These are phyloP conservation scores for Meyerozyma elateridarum DNA, from an alignment of 1,139 yeast genomes.

Conservation along the genomic window DNA sequence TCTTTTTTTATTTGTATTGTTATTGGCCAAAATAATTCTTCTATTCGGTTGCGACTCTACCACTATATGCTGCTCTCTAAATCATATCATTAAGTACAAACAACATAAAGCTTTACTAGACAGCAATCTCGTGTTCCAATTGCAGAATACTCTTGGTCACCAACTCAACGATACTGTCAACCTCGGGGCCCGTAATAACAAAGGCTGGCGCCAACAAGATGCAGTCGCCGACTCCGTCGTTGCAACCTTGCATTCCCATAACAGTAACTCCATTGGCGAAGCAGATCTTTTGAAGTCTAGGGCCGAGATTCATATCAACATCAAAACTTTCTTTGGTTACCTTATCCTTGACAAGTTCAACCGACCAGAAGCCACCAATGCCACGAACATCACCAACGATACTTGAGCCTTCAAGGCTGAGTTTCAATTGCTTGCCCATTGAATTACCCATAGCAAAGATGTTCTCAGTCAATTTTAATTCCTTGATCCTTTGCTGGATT, in stretches of 20 bases:
- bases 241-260: constrained; percentile 43
- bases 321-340: constrained; percentile 45
- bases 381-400: constrained; percentile 59
- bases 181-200: constrained; percentile 41
- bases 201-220: constrained; percentile 48
- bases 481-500: constrained; percentile 48
- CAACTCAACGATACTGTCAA: constrained; percentile 35
- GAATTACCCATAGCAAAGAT: constrained; percentile 46
- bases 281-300: constrained; percentile 29
- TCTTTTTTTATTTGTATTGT: too few relatives aligned
- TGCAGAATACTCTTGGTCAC: constrained; percentile 18
- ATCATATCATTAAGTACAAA: too few relatives aligned
- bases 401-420: constrained; percentile 23
- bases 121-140: constrained; percentile 14
- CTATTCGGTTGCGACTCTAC: too few relatives aligned
- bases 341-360: constrained; percentile 52
- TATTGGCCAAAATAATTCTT: too few relatives aligned
- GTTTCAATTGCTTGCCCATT: constrained; percentile 39
- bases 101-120: not conserved
- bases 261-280: constrained; percentile 40
- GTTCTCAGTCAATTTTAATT: constrained; percentile 42
- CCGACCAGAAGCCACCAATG: constrained; percentile 55
- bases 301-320: constrained; percentile 26
- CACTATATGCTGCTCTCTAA: too few relatives aligned
- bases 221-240: constrained; percentile 45